phyloP scores from a whole-genome alignment of 2,329 filamentous ascomycete genomes.

The Didymella keratinophila region DNA sequence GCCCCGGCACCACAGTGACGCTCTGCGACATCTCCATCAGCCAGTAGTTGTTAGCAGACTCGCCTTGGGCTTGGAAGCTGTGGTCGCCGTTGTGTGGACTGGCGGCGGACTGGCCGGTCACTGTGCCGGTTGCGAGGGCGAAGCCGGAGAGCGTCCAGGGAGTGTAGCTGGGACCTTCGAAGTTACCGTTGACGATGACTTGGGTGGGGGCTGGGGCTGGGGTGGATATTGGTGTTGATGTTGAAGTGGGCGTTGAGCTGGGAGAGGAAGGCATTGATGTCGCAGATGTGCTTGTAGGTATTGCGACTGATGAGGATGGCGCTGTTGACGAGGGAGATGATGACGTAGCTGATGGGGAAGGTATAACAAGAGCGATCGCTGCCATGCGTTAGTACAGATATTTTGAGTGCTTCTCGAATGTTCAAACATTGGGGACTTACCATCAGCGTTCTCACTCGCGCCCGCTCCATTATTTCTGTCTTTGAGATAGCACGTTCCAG shows the following conservation, averaged over 20 bases:
- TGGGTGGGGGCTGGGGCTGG: neutral
- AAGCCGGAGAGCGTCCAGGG: neutral
- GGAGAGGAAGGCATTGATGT: neutral
- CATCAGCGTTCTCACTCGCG: neutral
- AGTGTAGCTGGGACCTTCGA: neutral
- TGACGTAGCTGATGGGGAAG: neutral
- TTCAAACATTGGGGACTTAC: neutral
- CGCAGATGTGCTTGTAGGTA: neutral
- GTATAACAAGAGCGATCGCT: neutral
- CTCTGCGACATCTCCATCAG: neutral
- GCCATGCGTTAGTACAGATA: neutral
- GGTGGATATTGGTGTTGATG: neutral
- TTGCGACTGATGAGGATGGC: neutral
- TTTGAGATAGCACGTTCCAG: constrained; percentile 11
- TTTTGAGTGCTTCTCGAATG: no score
- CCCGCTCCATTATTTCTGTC: constrained; percentile 1
- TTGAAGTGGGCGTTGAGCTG: neutral
- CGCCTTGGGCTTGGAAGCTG: neutral
- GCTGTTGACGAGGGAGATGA: neutral
- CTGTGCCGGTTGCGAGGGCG: neutral
- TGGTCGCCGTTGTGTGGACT: neutral
- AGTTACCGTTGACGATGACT: neutral
- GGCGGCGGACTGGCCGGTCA: neutral
- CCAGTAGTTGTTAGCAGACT: neutral
- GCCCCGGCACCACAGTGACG: neutral